Percentiles rank a stretch among this genome's conserved stretches.
Conservation (phyloP, 2,329 filamentous ascomycete genomes). For the Trichoderma endophyticum region DNA sequence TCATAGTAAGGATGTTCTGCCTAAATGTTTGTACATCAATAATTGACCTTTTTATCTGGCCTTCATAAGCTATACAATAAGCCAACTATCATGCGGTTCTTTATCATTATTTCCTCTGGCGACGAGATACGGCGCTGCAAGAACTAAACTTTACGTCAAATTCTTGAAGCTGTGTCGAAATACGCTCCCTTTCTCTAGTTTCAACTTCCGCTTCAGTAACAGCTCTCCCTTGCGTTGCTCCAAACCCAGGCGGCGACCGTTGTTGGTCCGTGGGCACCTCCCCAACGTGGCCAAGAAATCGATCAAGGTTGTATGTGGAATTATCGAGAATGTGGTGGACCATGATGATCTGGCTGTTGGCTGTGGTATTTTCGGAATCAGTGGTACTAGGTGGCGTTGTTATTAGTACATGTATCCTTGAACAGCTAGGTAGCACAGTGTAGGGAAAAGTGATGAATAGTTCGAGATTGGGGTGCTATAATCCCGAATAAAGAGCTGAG, state of each 20-base stretch:
- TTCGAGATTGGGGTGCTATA: not conserved
- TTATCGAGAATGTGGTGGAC: not conserved
- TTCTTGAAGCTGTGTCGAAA: not conserved
- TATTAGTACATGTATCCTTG: not conserved
- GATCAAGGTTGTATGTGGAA: not conserved
- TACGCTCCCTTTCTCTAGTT: not conserved
- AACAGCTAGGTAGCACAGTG: not conserved
- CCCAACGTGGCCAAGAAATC: not conserved
- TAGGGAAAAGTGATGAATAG: not conserved
- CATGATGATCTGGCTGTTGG: not conserved
- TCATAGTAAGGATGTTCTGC: too few species aligned
- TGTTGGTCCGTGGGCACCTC: not conserved
- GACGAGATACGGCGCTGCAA: not conserved
- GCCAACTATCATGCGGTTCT: not conserved
- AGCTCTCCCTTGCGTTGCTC: not conserved
- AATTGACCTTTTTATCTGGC: too few species aligned
- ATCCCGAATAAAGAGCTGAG: not conserved
- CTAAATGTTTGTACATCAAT: not conserved
- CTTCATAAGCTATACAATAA: not conserved
- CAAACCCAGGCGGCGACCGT: not conserved
- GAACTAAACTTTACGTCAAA: not conserved
- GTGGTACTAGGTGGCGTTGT: not conserved
- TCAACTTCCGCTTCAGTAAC: not conserved
- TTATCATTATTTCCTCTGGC: not conserved
- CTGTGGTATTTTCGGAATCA: not conserved